Evolutionary conservation across 495 filamentous ascomycete species (phyloP).

Genomic region (Penicillium chermesinum): DNA sequence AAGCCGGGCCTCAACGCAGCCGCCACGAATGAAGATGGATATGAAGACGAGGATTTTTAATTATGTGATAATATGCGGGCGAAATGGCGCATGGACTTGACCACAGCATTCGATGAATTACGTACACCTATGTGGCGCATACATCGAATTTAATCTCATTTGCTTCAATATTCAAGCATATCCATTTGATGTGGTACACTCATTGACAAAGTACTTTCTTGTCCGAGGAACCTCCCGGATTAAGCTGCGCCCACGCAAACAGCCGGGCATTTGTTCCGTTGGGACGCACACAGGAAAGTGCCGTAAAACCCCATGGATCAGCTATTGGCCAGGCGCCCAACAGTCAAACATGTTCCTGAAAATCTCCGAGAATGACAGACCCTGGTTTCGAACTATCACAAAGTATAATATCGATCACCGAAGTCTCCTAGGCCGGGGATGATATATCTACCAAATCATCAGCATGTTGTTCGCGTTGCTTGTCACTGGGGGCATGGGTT

Average conservation of each 20-base stretch:
- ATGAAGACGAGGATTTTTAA: constrained; percentile 33
- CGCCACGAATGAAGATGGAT: constrained; percentile 13
- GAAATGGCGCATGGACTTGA: constrained; percentile 18
- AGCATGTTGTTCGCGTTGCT: constrained; percentile 8
- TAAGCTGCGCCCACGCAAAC: too few relatives aligned
- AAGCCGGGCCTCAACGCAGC: constrained; percentile 16
- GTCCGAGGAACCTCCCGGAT: too few relatives aligned
- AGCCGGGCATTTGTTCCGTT: too few relatives aligned
- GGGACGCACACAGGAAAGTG: too few relatives aligned
- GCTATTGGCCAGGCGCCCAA: too few relatives aligned
- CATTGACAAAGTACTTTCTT: too few relatives aligned
- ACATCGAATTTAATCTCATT: constrained; percentile 4
- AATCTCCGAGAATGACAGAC: neutral
- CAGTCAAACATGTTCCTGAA: too few relatives aligned
- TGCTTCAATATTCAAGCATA: neutral
- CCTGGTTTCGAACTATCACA: constrained; percentile 47
- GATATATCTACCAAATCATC: constrained; percentile 67
- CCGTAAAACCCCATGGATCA: too few relatives aligned
- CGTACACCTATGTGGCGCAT: constrained; percentile 6
- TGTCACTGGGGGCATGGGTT: constrained; percentile 16
- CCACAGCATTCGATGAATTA: constrained; percentile 14
- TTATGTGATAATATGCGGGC: constrained; percentile 7
- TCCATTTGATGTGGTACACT: neutral
- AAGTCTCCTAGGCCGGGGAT: constrained; percentile 94
- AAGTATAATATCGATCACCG: constrained; percentile 92